Evolutionary conservation across 768 basidiomycete species (phyloP).

Genomic region (Hortiboletus flavorubellus): DNA sequence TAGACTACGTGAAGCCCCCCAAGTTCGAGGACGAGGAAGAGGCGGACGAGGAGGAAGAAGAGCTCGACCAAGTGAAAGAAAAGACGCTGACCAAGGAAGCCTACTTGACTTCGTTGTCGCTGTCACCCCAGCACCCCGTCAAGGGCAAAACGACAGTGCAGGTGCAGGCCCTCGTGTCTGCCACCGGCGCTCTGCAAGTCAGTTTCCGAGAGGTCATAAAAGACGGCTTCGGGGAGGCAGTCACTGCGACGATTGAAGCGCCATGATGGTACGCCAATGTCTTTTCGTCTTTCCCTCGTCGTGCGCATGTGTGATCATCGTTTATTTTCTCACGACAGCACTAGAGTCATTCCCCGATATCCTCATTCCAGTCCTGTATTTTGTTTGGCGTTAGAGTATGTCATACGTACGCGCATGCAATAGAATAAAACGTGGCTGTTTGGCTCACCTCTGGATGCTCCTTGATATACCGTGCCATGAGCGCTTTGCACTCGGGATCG

Average conservation of each 20-base stretch:
- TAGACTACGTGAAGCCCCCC: constrained; percentile 53
- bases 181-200: constrained; percentile 36
- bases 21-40: constrained; percentile 45
- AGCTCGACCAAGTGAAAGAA: constrained; percentile 63
- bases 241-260: constrained; percentile 26
- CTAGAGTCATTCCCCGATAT: constrained; percentile 47
- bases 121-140: constrained; percentile 37
- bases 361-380: constrained; percentile 55
- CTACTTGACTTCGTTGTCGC: constrained; percentile 37
- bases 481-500: constrained; percentile 46
- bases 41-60: constrained; percentile 54
- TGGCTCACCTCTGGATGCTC: constrained; percentile 49
- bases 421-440: not conserved
- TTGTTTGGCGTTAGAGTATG: constrained; percentile 7
- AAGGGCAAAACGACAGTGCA: constrained; percentile 53
- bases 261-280: constrained; percentile 14
- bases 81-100: constrained; percentile 54
- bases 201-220: constrained; percentile 38
- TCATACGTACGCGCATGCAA: constrained; percentile 2
- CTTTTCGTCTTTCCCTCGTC: not conserved
- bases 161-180: constrained; percentile 36
- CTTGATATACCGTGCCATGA: constrained; percentile 56
- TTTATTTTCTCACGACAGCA: not conserved
- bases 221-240: constrained; percentile 32
- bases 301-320: not conserved